Conservation (phyloP, 2,329 filamentous ascomycete species). For the Chrysosporium queenslandicum region DNA sequence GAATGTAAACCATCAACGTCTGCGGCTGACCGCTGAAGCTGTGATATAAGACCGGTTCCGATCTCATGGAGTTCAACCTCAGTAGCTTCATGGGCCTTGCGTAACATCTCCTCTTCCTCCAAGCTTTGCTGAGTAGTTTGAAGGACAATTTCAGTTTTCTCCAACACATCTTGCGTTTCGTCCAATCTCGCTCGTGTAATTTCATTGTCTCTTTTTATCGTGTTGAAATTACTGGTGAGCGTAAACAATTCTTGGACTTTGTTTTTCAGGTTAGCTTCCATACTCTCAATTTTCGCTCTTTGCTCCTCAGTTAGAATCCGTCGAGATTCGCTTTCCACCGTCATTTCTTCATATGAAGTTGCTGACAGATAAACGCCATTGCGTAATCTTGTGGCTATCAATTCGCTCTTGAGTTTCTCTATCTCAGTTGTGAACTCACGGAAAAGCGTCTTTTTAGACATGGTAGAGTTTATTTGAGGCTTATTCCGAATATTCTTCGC, state of each 20-base stretch:
- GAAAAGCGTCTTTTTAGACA: slow-evolving; percentile 87
- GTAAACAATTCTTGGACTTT: slow-evolving; percentile 88
- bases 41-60: slow-evolving; percentile 66
- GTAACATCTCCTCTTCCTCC: slow-evolving; percentile 66
- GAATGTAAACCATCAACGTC: slow-evolving; percentile 75
- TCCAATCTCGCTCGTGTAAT: slow-evolving; percentile 61
- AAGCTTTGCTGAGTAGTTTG: slow-evolving; percentile 65
- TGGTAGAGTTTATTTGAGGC: slow-evolving; percentile 82
- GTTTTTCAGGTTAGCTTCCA: slow-evolving; percentile 82
- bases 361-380: slow-evolving; percentile 92
- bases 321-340: slow-evolving; percentile 80
- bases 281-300: slow-evolving; percentile 77
- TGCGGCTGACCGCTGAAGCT: slow-evolving; percentile 63
- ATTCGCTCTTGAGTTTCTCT: slow-evolving; percentile 84
- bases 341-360: slow-evolving; percentile 83
- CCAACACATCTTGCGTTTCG: slow-evolving; percentile 68
- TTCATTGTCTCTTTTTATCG: slow-evolving; percentile 82
- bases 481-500: slow-evolving; percentile 99
- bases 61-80: slow-evolving; percentile 66
- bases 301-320: slow-evolving; percentile 89
- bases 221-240: slow-evolving; percentile 77
- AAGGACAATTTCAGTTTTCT: slow-evolving; percentile 79
- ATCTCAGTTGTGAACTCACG: slow-evolving; percentile 87
- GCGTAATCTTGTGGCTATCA: slow-evolving; percentile 83
- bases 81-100: slow-evolving; percentile 76